phyloP scores from a whole-genome alignment of 371 early-diverging fungal genomes.

The Paramicrosporidium saccamoebae region DNA sequence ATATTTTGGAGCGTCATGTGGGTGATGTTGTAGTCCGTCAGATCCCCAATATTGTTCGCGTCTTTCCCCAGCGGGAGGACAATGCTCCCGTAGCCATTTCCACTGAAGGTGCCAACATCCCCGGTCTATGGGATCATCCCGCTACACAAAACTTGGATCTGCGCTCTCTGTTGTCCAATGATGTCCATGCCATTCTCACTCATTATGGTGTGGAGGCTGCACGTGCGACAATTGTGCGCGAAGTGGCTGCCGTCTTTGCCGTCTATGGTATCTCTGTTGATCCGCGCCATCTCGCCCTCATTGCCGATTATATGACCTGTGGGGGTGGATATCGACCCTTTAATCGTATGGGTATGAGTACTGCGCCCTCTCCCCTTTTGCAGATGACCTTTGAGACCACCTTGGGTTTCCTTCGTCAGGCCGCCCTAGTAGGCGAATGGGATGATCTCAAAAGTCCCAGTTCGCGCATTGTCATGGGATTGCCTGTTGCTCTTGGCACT shows the following conservation, averaged over 20 bases:
- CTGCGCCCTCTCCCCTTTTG: slow-evolving; percentile 66
- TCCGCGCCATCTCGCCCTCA: slow-evolving; percentile 72
- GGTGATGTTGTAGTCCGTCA: slow-evolving; percentile 37
- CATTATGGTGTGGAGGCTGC: slow-evolving; percentile 99
- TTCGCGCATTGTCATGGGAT: slow-evolving; percentile 68
- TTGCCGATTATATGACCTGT: slow-evolving; percentile 98
- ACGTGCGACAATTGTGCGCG: slow-evolving; percentile 67
- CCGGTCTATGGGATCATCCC: slow-evolving; percentile 43
- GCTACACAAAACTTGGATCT: slow-evolving; percentile 2
- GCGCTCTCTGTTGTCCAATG: slow-evolving; percentile 45
- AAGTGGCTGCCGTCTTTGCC: slow-evolving; percentile 81
- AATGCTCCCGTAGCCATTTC: slow-evolving; percentile 34
- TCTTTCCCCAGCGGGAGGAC: slow-evolving; percentile 35
- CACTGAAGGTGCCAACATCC: slow-evolving; percentile 68
- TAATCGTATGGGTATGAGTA: slow-evolving; percentile 69
- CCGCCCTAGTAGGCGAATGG: slow-evolving; percentile 54
- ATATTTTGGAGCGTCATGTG: slow-evolving; percentile 31
- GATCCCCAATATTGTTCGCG: slow-evolving; percentile 36
- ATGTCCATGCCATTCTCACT: slow-evolving; percentile 60
- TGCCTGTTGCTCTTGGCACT: slow-evolving; percentile 72
- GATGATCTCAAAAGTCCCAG: slow-evolving; percentile 67
- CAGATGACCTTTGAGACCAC: slow-evolving; percentile 95
- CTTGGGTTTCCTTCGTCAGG: slow-evolving; percentile 61
- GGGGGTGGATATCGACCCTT: slow-evolving; percentile 92
- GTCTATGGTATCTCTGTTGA: slow-evolving; percentile 93